Evolutionary conservation across 169 alveolate species (phyloP).

Genomic region (Eimeria falciformis): DNA sequence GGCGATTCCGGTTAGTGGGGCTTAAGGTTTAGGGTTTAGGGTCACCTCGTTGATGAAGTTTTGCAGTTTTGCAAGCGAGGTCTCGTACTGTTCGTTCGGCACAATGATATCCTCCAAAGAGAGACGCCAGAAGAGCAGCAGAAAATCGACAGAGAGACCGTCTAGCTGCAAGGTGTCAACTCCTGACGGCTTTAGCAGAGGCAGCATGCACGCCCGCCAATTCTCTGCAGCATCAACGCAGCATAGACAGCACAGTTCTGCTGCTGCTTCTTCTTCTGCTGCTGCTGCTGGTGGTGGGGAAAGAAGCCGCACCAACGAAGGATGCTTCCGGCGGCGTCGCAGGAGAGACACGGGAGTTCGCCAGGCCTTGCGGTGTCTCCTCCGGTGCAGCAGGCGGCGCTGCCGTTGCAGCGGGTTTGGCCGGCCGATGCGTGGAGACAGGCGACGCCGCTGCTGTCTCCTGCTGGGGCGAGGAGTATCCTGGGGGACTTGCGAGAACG

Average conservation of each 20-base stretch:
- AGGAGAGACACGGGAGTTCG: background rate
- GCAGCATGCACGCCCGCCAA: constrained; percentile 36
- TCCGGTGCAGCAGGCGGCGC: background rate
- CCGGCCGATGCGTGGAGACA: background rate
- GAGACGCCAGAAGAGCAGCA: constrained; percentile 75
- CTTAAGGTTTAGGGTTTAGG: constrained; percentile 38
- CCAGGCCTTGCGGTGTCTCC: background rate
- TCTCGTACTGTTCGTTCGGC: constrained; percentile 55
- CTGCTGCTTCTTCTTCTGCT: background rate
- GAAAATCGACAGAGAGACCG: constrained; percentile 63
- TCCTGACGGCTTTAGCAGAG: constrained; percentile 3
- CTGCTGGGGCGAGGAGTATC: too few relatives aligned
- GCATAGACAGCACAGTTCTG: background rate
- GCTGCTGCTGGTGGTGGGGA: constrained; percentile 33
- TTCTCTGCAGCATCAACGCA: background rate
- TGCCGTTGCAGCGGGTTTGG: background rate
- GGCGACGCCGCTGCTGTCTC: background rate
- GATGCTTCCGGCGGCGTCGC: background rate
- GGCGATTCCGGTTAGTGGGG: too few relatives aligned
- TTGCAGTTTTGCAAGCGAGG: constrained; percentile 22
- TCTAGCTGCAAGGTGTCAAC: constrained; percentile 33
- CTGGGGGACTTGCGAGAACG: too few relatives aligned
- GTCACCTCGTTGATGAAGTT: constrained; percentile 21
- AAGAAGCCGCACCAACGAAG: background rate
- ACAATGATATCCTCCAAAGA: constrained; percentile 62